These are phyloP conservation scores for Russula earlei DNA, from an alignment of 768 basidiomycete species.

Conservation along the genomic window DNA sequence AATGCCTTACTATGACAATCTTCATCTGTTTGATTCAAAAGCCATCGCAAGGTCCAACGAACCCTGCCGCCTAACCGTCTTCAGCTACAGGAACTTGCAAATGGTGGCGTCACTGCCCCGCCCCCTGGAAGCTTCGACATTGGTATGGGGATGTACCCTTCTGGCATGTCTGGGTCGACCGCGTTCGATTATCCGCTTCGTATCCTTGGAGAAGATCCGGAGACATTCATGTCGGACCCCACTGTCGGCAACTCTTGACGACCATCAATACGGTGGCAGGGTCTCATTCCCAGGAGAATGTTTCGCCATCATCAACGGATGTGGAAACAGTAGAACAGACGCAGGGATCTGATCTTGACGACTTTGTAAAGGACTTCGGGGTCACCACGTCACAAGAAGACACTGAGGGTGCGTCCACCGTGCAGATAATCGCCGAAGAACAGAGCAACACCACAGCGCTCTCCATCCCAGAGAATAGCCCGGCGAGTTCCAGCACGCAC, in stretches of 20 bases:
- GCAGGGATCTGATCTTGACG: constrained; percentile 8
- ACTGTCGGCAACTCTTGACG: not conserved
- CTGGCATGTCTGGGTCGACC: not conserved
- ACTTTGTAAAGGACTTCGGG: constrained; percentile 6
- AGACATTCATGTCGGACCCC: constrained; percentile 1
- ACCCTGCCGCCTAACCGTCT: not conserved
- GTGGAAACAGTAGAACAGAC: not conserved
- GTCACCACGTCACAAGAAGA: not conserved
- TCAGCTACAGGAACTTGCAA: not conserved
- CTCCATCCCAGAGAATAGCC: not conserved
- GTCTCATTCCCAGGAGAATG: not conserved
- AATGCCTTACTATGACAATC: not conserved
- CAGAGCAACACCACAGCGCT: not conserved
- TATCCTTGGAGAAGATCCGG: not conserved
- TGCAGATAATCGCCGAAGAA: not conserved
- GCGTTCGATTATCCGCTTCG: not conserved
- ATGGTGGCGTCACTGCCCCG: not conserved
- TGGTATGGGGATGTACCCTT: not conserved
- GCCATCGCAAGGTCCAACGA: not conserved
- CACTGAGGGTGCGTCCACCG: not conserved
- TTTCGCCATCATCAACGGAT: not conserved
- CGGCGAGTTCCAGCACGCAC: not conserved
- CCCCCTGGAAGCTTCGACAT: constrained; percentile 11
- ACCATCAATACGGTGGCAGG: not conserved
- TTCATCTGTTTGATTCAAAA: not conserved